Evolutionary conservation across 768 basidiomycete species (phyloP).

Genomic region (Boletus coccyginus): DNA sequence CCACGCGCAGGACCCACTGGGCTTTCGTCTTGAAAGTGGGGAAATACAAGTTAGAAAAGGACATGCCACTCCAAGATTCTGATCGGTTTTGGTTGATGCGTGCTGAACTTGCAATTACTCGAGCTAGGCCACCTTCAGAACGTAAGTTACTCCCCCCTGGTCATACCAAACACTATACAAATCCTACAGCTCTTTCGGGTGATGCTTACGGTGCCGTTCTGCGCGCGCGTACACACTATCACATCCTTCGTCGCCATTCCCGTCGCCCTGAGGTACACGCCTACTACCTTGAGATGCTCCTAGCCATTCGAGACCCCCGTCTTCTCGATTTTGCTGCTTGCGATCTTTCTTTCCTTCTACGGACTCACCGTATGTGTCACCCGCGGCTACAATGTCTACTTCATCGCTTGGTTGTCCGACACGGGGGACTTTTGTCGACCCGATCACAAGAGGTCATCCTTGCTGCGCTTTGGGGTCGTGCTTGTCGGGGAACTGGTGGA

Average conservation of each 20-base stretch:
- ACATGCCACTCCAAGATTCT: slow-evolving; percentile 34
- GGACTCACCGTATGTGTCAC: slow-evolving; percentile 32
- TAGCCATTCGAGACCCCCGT: slow-evolving; percentile 26
- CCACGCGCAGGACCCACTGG: slow-evolving; percentile 42
- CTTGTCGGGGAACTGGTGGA: slow-evolving; percentile 2
- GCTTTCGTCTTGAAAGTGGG: slow-evolving; percentile 44
- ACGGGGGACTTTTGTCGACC: slow-evolving; percentile 24
- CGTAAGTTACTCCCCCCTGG: slow-evolving; percentile 13
- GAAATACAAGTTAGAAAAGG: slow-evolving; percentile 41
- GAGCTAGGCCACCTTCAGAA: background rate
- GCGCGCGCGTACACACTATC: slow-evolving; percentile 42
- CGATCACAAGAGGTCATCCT: slow-evolving; percentile 35
- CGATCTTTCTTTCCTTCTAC: slow-evolving; percentile 35
- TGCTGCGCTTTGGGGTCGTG: slow-evolving; percentile 35
- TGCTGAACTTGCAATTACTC: slow-evolving; percentile 36
- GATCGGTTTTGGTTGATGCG: slow-evolving; percentile 67
- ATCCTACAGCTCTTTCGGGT: slow-evolving; percentile 11
- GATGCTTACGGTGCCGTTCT: slow-evolving; percentile 16
- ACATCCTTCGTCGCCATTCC: slow-evolving; percentile 36
- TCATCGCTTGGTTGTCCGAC: slow-evolving; percentile 37
- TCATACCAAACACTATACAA: slow-evolving; percentile 1
- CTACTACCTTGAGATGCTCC: slow-evolving; percentile 44
- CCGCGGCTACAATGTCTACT: slow-evolving; percentile 39
- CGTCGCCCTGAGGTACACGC: slow-evolving; percentile 43
- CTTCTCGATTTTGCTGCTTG: slow-evolving; percentile 33